Percentiles rank a stretch among this genome's conserved stretches.
Conservation (phyloP, 2,329 filamentous ascomycete genomes). For the Alternaria triticimaculans region DNA sequence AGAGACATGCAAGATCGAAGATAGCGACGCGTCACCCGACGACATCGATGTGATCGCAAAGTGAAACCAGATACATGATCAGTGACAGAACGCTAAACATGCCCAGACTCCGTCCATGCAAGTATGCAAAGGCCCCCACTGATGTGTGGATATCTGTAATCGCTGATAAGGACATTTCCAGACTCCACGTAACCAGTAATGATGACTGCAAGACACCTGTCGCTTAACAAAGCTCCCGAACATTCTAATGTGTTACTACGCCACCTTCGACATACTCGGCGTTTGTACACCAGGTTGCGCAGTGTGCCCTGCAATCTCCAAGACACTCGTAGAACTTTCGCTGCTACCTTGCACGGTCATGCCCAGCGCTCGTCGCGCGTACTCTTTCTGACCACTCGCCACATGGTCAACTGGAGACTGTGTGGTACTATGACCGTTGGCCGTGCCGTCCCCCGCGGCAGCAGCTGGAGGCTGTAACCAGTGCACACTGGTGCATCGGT, state of each 20-base stretch:
- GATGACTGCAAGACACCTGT: not conserved
- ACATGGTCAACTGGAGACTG: slow-evolving; percentile 33
- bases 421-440: slow-evolving; percentile 26
- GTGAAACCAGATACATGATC: not conserved
- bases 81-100: slow-evolving; percentile 7
- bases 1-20: not conserved
- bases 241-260: slow-evolving; percentile 12
- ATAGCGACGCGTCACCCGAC: not conserved
- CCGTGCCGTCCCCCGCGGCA: slow-evolving; percentile 19
- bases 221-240: not conserved
- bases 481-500: slow-evolving; percentile 74
- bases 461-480: slow-evolving; percentile 61
- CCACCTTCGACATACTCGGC: slow-evolving; percentile 41
- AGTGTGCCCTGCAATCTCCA: slow-evolving; percentile 49
- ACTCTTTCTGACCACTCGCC: slow-evolving; percentile 44
- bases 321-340: slow-evolving; percentile 48
- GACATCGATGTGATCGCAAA: not conserved
- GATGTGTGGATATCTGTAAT: slow-evolving; percentile 6
- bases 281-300: slow-evolving; percentile 52
- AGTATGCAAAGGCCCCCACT: slow-evolving; percentile 2
- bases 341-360: slow-evolving; percentile 47
- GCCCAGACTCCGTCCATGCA: slow-evolving; percentile 18
- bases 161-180: slow-evolving; percentile 5
- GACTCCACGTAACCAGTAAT: slow-evolving; percentile 1
- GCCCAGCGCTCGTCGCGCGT: slow-evolving; percentile 48